Conservation (phyloP, 176 grass and related monocot genomes). For the Dendrocalamus sinicus region DNA sequence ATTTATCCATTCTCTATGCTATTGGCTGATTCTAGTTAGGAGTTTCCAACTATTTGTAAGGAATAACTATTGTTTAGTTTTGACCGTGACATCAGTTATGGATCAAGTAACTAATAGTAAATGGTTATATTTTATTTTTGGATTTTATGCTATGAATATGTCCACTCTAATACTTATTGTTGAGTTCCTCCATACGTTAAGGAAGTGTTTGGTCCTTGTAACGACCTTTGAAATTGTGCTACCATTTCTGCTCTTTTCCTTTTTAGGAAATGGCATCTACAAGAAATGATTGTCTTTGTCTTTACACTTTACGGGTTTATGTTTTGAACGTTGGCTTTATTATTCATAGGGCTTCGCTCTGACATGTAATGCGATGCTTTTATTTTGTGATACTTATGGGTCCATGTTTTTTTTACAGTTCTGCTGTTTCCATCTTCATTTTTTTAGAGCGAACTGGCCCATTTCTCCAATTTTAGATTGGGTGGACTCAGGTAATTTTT, state of each 20-base stretch:
- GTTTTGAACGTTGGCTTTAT: slow-evolving; percentile 12
- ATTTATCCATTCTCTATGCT: slow-evolving; percentile 10
- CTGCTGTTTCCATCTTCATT: background rate
- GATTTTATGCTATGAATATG: background rate
- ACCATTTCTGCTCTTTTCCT: background rate
- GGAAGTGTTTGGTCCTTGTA: background rate
- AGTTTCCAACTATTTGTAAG: background rate
- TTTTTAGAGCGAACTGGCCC: no score
- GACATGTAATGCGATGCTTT: background rate
- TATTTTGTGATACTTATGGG: slow-evolving; percentile 13
- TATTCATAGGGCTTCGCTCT: background rate
- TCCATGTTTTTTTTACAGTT: slow-evolving; percentile 28
- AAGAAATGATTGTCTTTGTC: slow-evolving; percentile 24
- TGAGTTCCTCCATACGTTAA: background rate
- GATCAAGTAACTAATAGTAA: background rate
- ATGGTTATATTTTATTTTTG: background rate
- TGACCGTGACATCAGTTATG: background rate
- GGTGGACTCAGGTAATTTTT: slow-evolving; percentile 23
- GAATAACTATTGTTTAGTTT: background rate
- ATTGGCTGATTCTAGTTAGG: background rate
- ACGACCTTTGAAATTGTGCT: slow-evolving; percentile 4
- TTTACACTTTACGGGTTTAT: slow-evolving; percentile 20
- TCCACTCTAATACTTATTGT: background rate
- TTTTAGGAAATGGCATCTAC: background rate
- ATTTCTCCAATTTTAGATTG: background rate